Evolutionary conservation across 345 rosid species (phyloP), one percentile per base, ranked within the genome.

Genomic region (Rubroshorea leprosula): DNA sequence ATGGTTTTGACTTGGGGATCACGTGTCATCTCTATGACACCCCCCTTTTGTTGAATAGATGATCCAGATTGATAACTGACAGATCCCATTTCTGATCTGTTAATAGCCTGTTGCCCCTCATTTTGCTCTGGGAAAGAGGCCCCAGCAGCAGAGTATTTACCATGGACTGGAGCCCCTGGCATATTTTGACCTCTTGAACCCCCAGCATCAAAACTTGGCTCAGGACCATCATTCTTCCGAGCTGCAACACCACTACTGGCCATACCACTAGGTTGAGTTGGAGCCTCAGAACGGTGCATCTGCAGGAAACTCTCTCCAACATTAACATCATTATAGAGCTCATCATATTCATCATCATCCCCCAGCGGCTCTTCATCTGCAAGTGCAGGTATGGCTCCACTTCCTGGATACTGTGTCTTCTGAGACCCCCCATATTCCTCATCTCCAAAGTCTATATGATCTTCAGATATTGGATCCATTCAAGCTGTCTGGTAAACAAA

Each of bases 321-420:
- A 68, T 87, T 87, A 35, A 87, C 93, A 76, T 88, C 93, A 52
- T 87, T 87, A 54, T 87, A 87, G 15, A 88, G 86, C 74, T 88
- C 96, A 68, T 85, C 96, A 49, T 79, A 88, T 55, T 87, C 96
- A 64, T 87, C 96, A 66, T 87, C 96, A 67, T 81, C 87, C 45
- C 82, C 92, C 68, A 86, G 75, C 44, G 83, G 48, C 57, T 85
- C 96, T 68, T 79, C 96, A 70, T 88, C 96, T 4, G 83, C 87
- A 60, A 88, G 72, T 27, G 96, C 93, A 71, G 96, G 87, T 51
- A 88, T 88, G 29, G 96, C 79, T 57, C 87, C 96, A 54, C 81
- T 73, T 50, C 87, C 89, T 57, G 85, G 96, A 72, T 75, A 80
- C 48, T 70, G 77, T 62, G 71, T 64, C 85, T 84, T 84, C 56